Conservation (phyloP, 1,139 yeast species). For the Zygotorulaspora mrakii region DNA sequence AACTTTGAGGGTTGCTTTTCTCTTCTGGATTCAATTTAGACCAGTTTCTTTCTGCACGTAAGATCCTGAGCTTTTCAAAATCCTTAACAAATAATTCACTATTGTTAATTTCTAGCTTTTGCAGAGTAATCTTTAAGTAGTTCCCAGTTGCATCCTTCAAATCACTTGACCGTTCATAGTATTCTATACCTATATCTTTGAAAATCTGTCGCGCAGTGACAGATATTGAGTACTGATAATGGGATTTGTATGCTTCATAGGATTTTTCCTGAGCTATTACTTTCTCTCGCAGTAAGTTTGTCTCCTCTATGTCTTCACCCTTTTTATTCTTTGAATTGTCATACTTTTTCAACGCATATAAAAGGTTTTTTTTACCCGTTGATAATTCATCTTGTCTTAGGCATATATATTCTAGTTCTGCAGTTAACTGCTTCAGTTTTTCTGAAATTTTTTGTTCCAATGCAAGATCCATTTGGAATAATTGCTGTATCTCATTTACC, state of each 20-base stretch:
- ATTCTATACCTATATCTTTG: conserved; percentile 25
- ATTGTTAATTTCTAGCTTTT: conserved; percentile 20
- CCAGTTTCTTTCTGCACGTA: conserved; percentile 30
- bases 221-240: conserved; percentile 27
- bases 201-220: conserved; percentile 27
- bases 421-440: conserved; percentile 19
- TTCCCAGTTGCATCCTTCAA: conserved; percentile 24
- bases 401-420: conserved; percentile 25
- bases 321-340: conserved; percentile 21
- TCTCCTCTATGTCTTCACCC: conserved; percentile 29
- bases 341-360: conserved; percentile 22
- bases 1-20: conserved; percentile 26
- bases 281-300: conserved; percentile 26
- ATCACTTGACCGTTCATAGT: conserved; percentile 26
- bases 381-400: conserved; percentile 29
- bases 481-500: conserved; percentile 23
- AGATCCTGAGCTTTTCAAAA: conserved; percentile 26
- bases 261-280: conserved; percentile 24
- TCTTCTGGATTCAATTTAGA: conserved; percentile 24
- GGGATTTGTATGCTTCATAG: conserved; percentile 20
- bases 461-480: conserved; percentile 27
- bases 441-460: conserved; percentile 25
- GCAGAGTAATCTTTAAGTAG: conserved; percentile 24
- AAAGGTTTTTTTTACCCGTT: conserved; percentile 23
- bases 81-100: conserved; percentile 21